These are phyloP conservation scores for Wickerhamiella kurtzmanii DNA, from an alignment of 805 yeast species.

Conservation along the genomic window DNA sequence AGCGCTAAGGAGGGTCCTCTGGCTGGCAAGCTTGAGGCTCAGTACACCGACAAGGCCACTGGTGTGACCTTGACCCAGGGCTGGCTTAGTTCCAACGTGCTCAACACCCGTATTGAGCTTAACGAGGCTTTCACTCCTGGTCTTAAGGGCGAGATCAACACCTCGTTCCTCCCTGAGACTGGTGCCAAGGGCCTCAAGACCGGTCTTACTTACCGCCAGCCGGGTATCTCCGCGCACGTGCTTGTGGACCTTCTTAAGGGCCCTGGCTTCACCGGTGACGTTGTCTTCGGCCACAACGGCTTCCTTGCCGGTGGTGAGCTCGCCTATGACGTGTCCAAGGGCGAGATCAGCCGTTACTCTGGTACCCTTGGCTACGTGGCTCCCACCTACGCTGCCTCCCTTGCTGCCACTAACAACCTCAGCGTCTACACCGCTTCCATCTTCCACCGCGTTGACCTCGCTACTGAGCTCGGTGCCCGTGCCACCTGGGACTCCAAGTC, in stretches of 20 bases:
- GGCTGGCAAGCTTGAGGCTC: constrained; percentile 81
- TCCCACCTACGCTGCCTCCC: constrained; percentile 73
- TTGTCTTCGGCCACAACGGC: constrained; percentile 90
- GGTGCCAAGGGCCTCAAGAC: constrained; percentile 71
- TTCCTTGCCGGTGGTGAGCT: constrained; percentile 94
- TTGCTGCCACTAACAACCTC: constrained; percentile 72
- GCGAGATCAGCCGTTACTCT: constrained; percentile 86
- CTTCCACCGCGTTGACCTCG: constrained; percentile 88
- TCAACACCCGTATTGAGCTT: constrained; percentile 87
- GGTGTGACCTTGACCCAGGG: constrained; percentile 94
- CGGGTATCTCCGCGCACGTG: constrained; percentile 85
- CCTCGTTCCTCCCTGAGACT: constrained; percentile 75
- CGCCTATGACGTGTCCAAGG: constrained; percentile 88
- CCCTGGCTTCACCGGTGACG: constrained; percentile 89
- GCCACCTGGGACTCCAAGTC: constrained; percentile 84
- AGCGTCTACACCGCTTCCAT: constrained; percentile 60
- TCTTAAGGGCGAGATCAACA: constrained; percentile 80
- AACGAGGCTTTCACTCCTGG: constrained; percentile 89
- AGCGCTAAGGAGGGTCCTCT: constrained; percentile 66
- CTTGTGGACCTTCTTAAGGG: constrained; percentile 92
- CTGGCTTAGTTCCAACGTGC: constrained; percentile 87
- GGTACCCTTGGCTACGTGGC: constrained; percentile 88
- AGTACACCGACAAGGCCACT: constrained; percentile 80
- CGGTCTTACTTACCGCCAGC: constrained; percentile 83
- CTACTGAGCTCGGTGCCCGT: constrained; percentile 94